These are phyloP conservation scores for Conidiobolus coronatus DNA, from an alignment of 371 early-diverging fungal species.

Conservation along the genomic window DNA sequence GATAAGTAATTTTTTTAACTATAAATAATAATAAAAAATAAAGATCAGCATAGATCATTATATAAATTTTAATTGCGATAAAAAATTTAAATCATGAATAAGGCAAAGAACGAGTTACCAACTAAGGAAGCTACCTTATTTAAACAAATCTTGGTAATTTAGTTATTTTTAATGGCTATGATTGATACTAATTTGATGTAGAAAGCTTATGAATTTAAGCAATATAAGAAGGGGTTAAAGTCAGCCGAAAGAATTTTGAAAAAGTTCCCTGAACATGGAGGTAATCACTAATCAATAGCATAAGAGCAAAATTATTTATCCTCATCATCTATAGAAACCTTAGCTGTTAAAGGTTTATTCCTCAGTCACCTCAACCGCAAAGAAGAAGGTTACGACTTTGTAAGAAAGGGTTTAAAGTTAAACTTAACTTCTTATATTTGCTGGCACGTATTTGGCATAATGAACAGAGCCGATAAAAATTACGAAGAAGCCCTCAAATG, in stretches of 20 bases:
- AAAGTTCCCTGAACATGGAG: slow-evolving; percentile 85
- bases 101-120: slow-evolving; percentile 28
- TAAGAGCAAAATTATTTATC: not conserved
- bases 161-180: not conserved
- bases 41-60: no score
- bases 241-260: slow-evolving; percentile 72
- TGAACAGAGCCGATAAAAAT: slow-evolving; percentile 78
- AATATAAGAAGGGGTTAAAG: slow-evolving; percentile 89
- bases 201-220: slow-evolving; percentile 83
- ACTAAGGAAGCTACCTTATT: slow-evolving; percentile 52
- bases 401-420: slow-evolving; percentile 60
- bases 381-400: slow-evolving; percentile 75
- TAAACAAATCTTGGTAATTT: slow-evolving; percentile 44
- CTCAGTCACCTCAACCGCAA: slow-evolving; percentile 64
- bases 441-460: slow-evolving; percentile 93
- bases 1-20: no score
- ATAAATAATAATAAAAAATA: no score
- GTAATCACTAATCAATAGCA: slow-evolving; percentile 18
- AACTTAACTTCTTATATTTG: slow-evolving; percentile 71
- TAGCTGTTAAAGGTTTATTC: slow-evolving; percentile 88
- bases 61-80: no score
- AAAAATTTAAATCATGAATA: no score
- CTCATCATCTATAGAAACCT: slow-evolving; percentile 35
- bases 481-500: slow-evolving; percentile 84
- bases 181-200: slow-evolving; percentile 8